Evolutionary conservation across 2,329 filamentous ascomycete genomes (phyloP), one percentile per base, ranked within the genome.

Genomic region (Cercospora zeina): DNA sequence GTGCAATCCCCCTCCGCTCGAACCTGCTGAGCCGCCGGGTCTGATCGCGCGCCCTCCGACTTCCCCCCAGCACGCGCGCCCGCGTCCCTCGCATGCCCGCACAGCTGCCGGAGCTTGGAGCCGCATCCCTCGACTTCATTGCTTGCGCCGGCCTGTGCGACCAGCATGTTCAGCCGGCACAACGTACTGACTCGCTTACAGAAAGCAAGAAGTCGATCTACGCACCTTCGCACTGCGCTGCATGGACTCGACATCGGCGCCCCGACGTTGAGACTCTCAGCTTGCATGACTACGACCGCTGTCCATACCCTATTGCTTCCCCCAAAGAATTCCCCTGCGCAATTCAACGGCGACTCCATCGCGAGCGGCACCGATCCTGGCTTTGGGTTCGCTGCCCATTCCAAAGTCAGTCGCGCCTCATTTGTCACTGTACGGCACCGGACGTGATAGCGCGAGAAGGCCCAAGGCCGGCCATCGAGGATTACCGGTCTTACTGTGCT

Each of bases 111-210:
- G 39, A 45, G 39, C 47, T 51, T 51, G 24, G 47, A 51, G 47
- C 47, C 47, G 47, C 47, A 51, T 31, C 51, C 10, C 51, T 14
- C 24, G 13, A 21, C 30, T 34, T 34, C 45, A 34, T 50, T 31
- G n/a, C 21, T 45, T 49, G 54, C 39, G 54, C 54, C 19, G 36
- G 16, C 6, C 42, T 36, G 56, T 51, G 45, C 56, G 31, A 58
- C 56, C 30, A 58, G 56, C 56, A 49, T 58, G 56, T 34, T 37
- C 55, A 58, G 42, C 55, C 39, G 27, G n/a, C 19, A 30, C 16
- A 49, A 11, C 30, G 42, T 51, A 45, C 56, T 58, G 56, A 58
- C 42, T 49, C 27, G 49, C 13, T 50, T 42, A 5, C 56, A 58
- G 56, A 36, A 58, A 27, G 56, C 42, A 33, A 24, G 14, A 31